A percentile compares a stretch with the other conserved stretches of the same genome.
Conservation (phyloP, 495 filamentous ascomycete species). For the Podospora pseudoanserina region DNA sequence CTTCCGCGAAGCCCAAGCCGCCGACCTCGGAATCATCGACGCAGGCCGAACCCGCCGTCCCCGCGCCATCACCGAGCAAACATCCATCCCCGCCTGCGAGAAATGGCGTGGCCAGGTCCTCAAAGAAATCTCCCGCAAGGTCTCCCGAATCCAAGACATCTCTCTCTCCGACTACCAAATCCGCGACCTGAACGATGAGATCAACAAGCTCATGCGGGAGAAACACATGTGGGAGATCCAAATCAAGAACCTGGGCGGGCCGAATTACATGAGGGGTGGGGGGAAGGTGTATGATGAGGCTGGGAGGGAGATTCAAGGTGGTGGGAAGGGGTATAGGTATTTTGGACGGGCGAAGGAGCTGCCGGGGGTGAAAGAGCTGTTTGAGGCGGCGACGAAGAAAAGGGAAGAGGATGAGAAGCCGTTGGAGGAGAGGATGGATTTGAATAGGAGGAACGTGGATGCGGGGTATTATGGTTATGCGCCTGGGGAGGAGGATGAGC, state of each 20-base stretch:
- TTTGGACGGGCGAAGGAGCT: slow-evolving; percentile 89
- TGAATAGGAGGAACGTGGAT: slow-evolving; percentile 75
- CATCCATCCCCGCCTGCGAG: slow-evolving; percentile 81
- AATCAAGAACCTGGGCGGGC: slow-evolving; percentile 88
- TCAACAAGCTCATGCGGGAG: slow-evolving; percentile 98
- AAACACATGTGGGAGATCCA: slow-evolving; percentile 98
- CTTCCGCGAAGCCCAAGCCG: slow-evolving; percentile 96
- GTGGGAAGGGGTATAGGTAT: slow-evolving; percentile 78
- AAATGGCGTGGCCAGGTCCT: slow-evolving; percentile 98
- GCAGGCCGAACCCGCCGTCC: slow-evolving; percentile 85
- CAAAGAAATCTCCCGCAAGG: slow-evolving; percentile 94
- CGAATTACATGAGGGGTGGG: slow-evolving; percentile 95
- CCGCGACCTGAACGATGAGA: slow-evolving; percentile 96
- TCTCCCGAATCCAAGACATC: slow-evolving; percentile 87
- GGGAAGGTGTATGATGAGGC: slow-evolving; percentile 87
- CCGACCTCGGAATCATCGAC: slow-evolving; percentile 93
- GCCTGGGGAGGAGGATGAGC: slow-evolving; percentile 88
- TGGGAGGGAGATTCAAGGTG: slow-evolving; percentile 83
- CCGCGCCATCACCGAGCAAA: slow-evolving; percentile 80
- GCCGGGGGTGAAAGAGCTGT: slow-evolving; percentile 94
- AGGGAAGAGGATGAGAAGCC: slow-evolving; percentile 51
- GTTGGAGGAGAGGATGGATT: slow-evolving; percentile 58
- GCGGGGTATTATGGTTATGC: slow-evolving; percentile 96
- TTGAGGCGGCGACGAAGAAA: slow-evolving; percentile 69
- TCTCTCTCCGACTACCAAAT: slow-evolving; percentile 93